Percentiles rank a stretch among this genome's conserved stretches.
phyloP scores from a whole-genome alignment of 805 yeast species.

The Zygosaccharomyces rouxii region DNA sequence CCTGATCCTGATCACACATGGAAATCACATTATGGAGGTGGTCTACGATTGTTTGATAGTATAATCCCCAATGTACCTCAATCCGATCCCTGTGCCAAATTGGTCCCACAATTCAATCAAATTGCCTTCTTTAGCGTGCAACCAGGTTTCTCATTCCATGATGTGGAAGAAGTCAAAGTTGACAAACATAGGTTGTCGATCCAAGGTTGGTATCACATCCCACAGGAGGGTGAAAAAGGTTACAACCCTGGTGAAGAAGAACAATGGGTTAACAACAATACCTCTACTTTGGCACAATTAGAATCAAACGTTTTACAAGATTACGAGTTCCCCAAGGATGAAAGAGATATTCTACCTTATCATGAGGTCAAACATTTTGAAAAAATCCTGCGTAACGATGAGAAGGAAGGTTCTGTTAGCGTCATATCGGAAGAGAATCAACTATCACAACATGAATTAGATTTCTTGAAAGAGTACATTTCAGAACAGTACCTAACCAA shows the following conservation, averaged over 20 bases:
- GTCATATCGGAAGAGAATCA: conserved; percentile 17
- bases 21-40: conserved; percentile 94
- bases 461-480: conserved; percentile 50
- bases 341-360: conserved; percentile 40
- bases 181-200: conserved; percentile 88
- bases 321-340: conserved; percentile 73
- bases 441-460: conserved; percentile 41
- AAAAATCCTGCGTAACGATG: conserved; percentile 20
- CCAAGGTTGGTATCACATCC: conserved; percentile 99
- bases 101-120: conserved; percentile 93
- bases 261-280: conserved; percentile 51
- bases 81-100: conserved; percentile 61
- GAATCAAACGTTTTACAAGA: conserved; percentile 74
- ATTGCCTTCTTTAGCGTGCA: conserved; percentile 93
- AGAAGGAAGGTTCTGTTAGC: conserved; percentile 18
- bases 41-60: conserved; percentile 79
- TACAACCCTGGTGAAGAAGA: conserved; percentile 79
- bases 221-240: conserved; percentile 89
- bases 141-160: conserved; percentile 96
- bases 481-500: conserved; percentile 48
- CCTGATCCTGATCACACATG: conserved; percentile 89
- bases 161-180: conserved; percentile 92
- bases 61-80: conserved; percentile 85
- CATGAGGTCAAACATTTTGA: conserved; percentile 38
- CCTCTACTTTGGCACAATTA: conserved; percentile 73